phyloP scores from a whole-genome alignment of 805 yeast species.

The Spathaspora gorwiae region DNA sequence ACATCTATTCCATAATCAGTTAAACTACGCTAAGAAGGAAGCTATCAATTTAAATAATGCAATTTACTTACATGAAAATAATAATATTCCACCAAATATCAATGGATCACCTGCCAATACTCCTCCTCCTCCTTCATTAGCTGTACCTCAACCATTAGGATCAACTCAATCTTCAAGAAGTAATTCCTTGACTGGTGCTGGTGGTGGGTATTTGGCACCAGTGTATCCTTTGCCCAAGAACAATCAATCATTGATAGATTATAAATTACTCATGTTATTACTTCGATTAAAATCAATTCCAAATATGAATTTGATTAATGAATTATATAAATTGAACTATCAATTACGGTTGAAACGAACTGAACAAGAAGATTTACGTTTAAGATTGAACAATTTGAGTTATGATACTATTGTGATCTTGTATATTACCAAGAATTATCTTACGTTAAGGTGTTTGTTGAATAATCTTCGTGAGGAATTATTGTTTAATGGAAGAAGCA shows the following conservation, averaged over 20 bases:
- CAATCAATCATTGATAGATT: slow-evolving; percentile 23
- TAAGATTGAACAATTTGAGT: slow-evolving; percentile 24
- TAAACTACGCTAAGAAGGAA: slow-evolving; percentile 30
- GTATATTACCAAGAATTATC: slow-evolving; percentile 24
- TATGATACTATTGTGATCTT: slow-evolving; percentile 29
- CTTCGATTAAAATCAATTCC: slow-evolving; percentile 42
- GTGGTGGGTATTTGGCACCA: slow-evolving; percentile 8
- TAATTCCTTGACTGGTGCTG: neutral
- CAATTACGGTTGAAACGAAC: slow-evolving; percentile 24
- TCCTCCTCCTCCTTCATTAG: neutral
- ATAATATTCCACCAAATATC: neutral
- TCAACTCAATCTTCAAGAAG: neutral
- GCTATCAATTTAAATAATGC: slow-evolving; percentile 34
- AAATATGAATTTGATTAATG: slow-evolving; percentile 38
- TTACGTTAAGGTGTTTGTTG: slow-evolving; percentile 24
- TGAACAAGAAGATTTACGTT: slow-evolving; percentile 4
- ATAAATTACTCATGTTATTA: slow-evolving; percentile 27
- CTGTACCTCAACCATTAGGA: no score
- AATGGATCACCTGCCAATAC: neutral
- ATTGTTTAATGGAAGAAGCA: neutral
- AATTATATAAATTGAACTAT: slow-evolving; percentile 39
- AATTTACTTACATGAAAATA: slow-evolving; percentile 28
- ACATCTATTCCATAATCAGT: slow-evolving; percentile 25
- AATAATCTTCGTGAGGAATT: slow-evolving; percentile 18
- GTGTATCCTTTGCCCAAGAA: slow-evolving; percentile 36